Evolutionary conservation across 805 yeast genomes (phyloP), one percentile per base, ranked within the genome.

Genomic region (Myxozyma geophila): DNA sequence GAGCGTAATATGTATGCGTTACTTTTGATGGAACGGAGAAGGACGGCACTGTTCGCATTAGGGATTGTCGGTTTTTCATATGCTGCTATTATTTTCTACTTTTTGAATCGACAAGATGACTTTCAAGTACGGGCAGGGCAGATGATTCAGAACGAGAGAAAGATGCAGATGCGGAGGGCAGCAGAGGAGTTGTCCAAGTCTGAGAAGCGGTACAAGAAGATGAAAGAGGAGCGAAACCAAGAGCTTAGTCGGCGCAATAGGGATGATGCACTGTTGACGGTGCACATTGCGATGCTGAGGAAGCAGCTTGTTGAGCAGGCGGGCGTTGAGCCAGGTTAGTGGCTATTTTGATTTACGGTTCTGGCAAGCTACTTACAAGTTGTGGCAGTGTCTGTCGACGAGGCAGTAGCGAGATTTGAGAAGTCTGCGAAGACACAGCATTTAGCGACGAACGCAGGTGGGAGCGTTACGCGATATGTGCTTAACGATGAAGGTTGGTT

Each of bases 241-340:
- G 59, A 51, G n/a, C 7, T 19, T 10, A 47, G 59, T 35, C 21
- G 43, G 35, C 36, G 48, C 19, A 53, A 53, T 41, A 37, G 57
- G 13, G 57, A 53, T 53, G 23, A 36, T n/a, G 28, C 17, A 52
- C 17, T 60, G 51, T 36, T 55, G 53, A 33, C 37, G 48, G 39
- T 87, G 72, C 93, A 88, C 71, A 80, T 88, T 47, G 90, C 89
- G 1, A 73, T 88, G 74, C 75, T 88, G 40, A 77, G 89, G 56
- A 80, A 85, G 69, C 91, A 88, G 71, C 75, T 88, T 59, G 69
- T 74, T 1, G 88, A 85, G n/a, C 51, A 54, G 54, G 70, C 74
- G 2, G 89, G 88, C 0, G 60, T 81, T 10, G 82, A 82, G n/a
- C 91, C 92, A 15, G 55, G 64, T 67, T 47, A 23, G 66, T 54